A percentile compares a stretch with the other conserved stretches of the same genome.
Evolutionary conservation across 331 rosid species (phyloP).

Genomic region (Erythrophleum ivorense): DNA sequence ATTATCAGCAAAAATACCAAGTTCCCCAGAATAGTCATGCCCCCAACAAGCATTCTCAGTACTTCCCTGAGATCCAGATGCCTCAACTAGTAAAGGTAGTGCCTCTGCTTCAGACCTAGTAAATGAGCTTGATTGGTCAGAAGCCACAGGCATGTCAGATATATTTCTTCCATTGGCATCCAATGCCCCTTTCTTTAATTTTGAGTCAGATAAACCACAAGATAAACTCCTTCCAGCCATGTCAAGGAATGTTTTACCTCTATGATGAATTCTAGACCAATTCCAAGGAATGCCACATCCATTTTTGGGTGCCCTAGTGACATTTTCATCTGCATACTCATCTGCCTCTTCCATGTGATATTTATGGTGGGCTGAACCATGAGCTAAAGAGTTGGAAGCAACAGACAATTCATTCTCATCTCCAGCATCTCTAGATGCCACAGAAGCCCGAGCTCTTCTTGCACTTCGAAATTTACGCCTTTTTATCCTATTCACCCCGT

Average conservation of each 20-base stretch:
- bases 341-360: conserved; percentile 69
- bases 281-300: conserved; percentile 99
- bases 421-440: conserved; percentile 69
- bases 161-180: conserved; percentile 65
- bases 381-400: conserved; percentile 82
- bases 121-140: conserved; percentile 74
- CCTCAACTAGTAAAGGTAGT: conserved; percentile 78
- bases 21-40: conserved; percentile 87
- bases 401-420: conserved; percentile 82
- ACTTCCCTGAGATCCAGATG: conserved; percentile 70
- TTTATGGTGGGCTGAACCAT: conserved; percentile 62
- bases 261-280: conserved; percentile 96
- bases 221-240: conserved; percentile 93
- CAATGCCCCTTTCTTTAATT: conserved; percentile 66
- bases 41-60: conserved; percentile 78
- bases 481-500: conserved; percentile 63
- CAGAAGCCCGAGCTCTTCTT: conserved; percentile 63
- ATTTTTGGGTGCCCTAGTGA: conserved; percentile 85
- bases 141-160: conserved; percentile 67
- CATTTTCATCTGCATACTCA: conserved; percentile 61
- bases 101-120: conserved; percentile 72
- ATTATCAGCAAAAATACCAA: conserved; percentile 84
- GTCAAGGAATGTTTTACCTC: conserved; percentile 92
- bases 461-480: conserved; percentile 70
- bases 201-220: conserved; percentile 92